Evolutionary conservation across 768 basidiomycete genomes (phyloP), one percentile per base, ranked within the genome.

Genomic region (Boletus speciosus): DNA sequence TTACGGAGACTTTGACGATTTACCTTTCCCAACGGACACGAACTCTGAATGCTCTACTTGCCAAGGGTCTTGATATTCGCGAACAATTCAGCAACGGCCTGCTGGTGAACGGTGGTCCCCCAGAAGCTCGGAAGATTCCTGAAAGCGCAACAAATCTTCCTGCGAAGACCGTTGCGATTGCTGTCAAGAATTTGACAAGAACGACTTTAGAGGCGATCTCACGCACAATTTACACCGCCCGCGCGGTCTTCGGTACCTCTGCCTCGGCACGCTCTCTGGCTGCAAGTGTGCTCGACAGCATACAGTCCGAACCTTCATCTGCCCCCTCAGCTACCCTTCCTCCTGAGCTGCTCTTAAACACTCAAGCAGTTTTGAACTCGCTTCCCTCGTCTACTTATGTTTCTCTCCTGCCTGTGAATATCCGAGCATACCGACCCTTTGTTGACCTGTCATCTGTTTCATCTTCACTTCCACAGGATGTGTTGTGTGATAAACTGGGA

Each of bases 331-430:
- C 43, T 44, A 61, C 61, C 3, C 69, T 83, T 41, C 80, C 83
- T 9, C 49, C 71, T 25, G 84, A 81, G 58, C 76, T 86, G 8
- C 75, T 75, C 40, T 71, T 94, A 38, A 84, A 84, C 6, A 90
- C 91, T 0, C 79, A 85, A 42, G 69, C 77, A 1, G 73, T 96
- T 27, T 76, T 98, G 19, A 74, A 78, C 25, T 78, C 78, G 9
- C 78, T 96, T 23, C 93, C 93, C 0, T 93, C 94, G 0, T 88
- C 92, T 0, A 83, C 88, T 25, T 89, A 93, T 58, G 83, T 94
- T 56, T 80, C 85, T 15, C 78, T 91, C 50, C 79, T 98, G 0
- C 92, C 93, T 0, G 64, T 76, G 1, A 79, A 75, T 54, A 79
- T 98, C 55, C 80, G 79, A 59, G 78, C 81, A 5, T 97, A 94